Evolutionary conservation across 2,329 filamentous ascomycete species (phyloP), one percentile per base, ranked within the genome.

Genomic region (Colletotrichum sojae): DNA sequence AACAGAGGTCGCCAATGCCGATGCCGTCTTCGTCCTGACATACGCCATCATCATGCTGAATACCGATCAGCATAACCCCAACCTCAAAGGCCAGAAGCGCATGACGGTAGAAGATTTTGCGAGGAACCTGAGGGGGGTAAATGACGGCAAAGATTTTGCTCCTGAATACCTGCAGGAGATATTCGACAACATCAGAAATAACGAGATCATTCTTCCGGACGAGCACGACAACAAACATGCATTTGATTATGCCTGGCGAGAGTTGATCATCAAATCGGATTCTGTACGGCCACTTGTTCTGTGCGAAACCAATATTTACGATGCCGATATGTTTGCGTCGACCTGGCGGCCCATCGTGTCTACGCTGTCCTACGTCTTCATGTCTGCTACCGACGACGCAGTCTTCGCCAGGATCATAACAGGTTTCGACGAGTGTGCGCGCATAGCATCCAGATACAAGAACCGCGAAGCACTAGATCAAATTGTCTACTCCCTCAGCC

Each of bases 11-110:
- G 92, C 91, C 6, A 91, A 97, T 76, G 92, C 93, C 74, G 96
- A 99, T 78, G 90, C 94, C 8, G 91, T 96, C 22, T 99, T 93
- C 76, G 90, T 99, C 55, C 84, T 99, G 59, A 95, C 93, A 0
- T 99, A 99, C 78, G 96, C 95, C 45, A 97, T 98, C 75, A 97
- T 99, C 79, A 94, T 99, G 89, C 84, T 99, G 65, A 99, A 99
- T 77, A 98, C 95, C 1, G 96, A 99, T 77, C 92, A 97, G 75
- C 96, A 98, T 79, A 99, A 97, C 76, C 95, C 94, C 0, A 98
- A 98, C 74, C 81, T 98, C 71, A 94, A 90, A 73, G 81, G 86
- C 2, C 85, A 90, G 74, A 93, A 92, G 76, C 93, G 95, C 48
- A 99, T 99, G 96, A 90, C 90, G 1, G 86, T 91, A 49, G 86